Conservation (phyloP, 2,329 filamentous ascomycete genomes). For the Epichloe scottii region DNA sequence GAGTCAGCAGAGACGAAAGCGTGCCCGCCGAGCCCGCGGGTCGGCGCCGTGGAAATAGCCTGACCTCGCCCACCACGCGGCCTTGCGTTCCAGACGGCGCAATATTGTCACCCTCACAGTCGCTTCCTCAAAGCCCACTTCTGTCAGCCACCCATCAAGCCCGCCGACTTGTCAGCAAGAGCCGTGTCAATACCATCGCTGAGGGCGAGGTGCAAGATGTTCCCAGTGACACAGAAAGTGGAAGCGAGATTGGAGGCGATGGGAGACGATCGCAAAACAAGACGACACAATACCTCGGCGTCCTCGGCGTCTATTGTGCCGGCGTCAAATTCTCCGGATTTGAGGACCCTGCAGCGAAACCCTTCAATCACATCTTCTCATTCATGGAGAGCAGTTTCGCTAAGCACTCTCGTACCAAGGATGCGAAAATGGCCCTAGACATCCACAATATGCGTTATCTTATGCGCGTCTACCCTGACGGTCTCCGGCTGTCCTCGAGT, state of each 20-base stretch:
- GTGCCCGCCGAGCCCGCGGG: conserved; percentile 23
- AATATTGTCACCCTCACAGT: conserved; percentile 33
- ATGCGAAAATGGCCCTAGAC: conserved; percentile 66
- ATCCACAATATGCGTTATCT: conserved; percentile 84
- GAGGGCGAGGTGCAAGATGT: conserved; percentile 43
- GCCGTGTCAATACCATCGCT: conserved; percentile 43
- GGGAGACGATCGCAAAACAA: conserved; percentile 62
- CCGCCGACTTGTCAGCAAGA: conserved; percentile 36
- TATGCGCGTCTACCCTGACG: conserved; percentile 89
- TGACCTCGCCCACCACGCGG: conserved; percentile 53
- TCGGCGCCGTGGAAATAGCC: conserved; percentile 51
- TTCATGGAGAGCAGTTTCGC: conserved; percentile 85
- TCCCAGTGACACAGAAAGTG: conserved; percentile 66
- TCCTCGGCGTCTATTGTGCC: conserved; percentile 66
- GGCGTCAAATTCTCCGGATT: conserved; percentile 78
- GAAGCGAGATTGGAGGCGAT: conserved; percentile 39
- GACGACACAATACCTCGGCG: conserved; percentile 71
- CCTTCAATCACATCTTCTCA: conserved; percentile 90
- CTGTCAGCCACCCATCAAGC: conserved; percentile 38
- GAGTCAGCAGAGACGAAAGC: conserved; percentile 28
- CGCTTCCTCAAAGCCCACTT: conserved; percentile 41
- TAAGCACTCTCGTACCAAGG: conserved; percentile 61
- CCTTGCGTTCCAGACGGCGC: conserved; percentile 48
- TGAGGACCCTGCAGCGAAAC: conserved; percentile 63
- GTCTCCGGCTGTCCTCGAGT: conserved; percentile 67